Conservation (phyloP, 495 filamentous ascomycete species). For the Penicilliopsis zonata region DNA sequence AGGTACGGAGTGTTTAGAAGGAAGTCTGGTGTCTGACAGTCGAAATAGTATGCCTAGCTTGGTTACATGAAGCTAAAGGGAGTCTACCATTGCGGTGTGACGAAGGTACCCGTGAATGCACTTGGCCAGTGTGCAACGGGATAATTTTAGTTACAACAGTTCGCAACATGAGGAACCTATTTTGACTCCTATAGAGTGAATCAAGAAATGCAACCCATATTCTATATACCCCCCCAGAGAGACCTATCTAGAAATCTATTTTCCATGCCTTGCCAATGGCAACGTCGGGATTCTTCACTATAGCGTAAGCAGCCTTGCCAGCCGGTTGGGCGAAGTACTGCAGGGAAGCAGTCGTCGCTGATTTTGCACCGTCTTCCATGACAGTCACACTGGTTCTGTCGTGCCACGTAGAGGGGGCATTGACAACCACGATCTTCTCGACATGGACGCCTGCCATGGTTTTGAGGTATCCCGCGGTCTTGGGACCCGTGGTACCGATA, state of each 20-base stretch:
- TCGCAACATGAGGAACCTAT: no score
- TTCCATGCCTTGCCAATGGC: constrained; percentile 73
- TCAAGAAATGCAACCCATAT: background rate
- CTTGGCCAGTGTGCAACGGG: no score
- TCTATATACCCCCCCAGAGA: constrained; percentile 1
- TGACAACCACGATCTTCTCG: constrained; percentile 73
- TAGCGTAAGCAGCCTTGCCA: constrained; percentile 62
- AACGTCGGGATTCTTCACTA: constrained; percentile 69
- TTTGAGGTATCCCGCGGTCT: constrained; percentile 64
- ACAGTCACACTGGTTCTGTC: constrained; percentile 54
- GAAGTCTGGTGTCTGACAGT: no score
- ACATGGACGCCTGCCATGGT: constrained; percentile 63
- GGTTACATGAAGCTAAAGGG: no score
- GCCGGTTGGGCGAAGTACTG: constrained; percentile 45
- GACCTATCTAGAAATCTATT: constrained; percentile 44
- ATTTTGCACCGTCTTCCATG: constrained; percentile 53
- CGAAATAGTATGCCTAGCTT: no score
- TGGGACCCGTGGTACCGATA: constrained; percentile 37
- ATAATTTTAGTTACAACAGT: no score
- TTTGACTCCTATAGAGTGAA: no score
- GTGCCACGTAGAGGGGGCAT: constrained; percentile 62
- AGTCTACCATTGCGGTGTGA: no score
- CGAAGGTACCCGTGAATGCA: no score
- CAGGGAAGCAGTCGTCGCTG: constrained; percentile 39
- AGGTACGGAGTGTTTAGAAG: no score